Conservation (phyloP, 805 yeast species). For the Metschnikowia lachancei region DNA sequence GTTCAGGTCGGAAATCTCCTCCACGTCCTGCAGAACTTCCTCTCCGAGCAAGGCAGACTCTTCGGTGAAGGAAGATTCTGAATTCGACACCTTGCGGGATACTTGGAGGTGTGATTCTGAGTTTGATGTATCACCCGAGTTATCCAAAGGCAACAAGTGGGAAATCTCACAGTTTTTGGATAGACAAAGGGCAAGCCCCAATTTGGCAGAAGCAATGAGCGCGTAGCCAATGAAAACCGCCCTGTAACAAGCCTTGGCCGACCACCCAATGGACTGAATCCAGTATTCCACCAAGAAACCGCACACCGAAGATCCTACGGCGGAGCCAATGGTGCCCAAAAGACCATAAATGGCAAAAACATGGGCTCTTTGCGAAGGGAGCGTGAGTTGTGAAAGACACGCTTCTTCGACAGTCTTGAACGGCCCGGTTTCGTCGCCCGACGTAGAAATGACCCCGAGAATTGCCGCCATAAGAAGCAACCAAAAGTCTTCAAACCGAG, state of each 20-base stretch:
- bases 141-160: not conserved
- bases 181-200: constrained; percentile 48
- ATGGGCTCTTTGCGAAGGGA: constrained; percentile 61
- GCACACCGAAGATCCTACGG: constrained; percentile 64
- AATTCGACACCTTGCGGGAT: too few species aligned
- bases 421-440: constrained; percentile 90
- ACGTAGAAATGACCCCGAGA: constrained; percentile 82
- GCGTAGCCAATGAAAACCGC: constrained; percentile 57
- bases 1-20: not conserved
- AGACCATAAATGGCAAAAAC: constrained; percentile 73
- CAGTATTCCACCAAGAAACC: constrained; percentile 58
- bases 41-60: constrained; percentile 8
- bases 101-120: too few species aligned
- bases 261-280: constrained; percentile 30
- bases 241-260: constrained; percentile 48
- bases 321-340: constrained; percentile 67
- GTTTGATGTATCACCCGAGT: not conserved
- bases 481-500: constrained; percentile 50
- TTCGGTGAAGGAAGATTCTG: constrained; percentile 4
- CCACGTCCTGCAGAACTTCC: constrained; percentile 3
- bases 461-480: constrained; percentile 68
- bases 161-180: constrained; percentile 52
- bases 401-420: constrained; percentile 85
- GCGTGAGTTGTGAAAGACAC: constrained; percentile 74
- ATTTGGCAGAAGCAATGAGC: constrained; percentile 50